Base-by-base conservation (phyloP, 1,139 yeast species). In the Hanseniaspora sp. region DNA sequence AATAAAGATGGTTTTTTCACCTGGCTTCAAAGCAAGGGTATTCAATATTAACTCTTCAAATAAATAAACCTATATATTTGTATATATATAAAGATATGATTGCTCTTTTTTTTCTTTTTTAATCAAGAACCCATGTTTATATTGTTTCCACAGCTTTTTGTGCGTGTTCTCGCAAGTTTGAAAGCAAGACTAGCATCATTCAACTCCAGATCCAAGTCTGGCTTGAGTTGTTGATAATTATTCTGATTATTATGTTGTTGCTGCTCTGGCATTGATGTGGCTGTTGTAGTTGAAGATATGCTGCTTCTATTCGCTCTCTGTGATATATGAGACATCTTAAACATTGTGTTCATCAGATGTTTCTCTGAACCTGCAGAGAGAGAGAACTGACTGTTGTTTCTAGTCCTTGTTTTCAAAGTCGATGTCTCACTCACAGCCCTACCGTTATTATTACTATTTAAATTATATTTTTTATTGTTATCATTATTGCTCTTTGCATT, bases 1-100 rank as follows among this genome's bases (percentile, higher is more conserved):
- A 64, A 75, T 0, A 71, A 70, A 53, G 78, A 75, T 0, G 82
- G 83, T 40, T 77, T 87, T 64, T 60, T 80, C 43, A 73, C 69
- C 17, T 74, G 70, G 60, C 67, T 79, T 34, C 69, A 71, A 58
- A 42, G 56, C 12, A 23, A 31, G 5, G 33, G 35, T 35, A 13
- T 46, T 13, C 9, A 4, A 4, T 11, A 44, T 13, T 37, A 40
- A 29, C n/a, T 28, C 1, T 13, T 13, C 9, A 1, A 12, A n/a
- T 34, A 34, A 29, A 17, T 34, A 28, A 8, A 12, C n/a, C n/a
- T n/a, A n/a, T n/a, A n/a, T n/a, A n/a, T n/a, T n/a, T n/a, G n/a
- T n/a, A n/a, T 52, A 15, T 46, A 30, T 12, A 30, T 18, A 46
- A 23, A 23, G 23, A 4, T 41, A n/a, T n/a, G 28, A 31, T 28